Evolutionary conservation across 306 rosid species (phyloP), one percentile per base, ranked within the genome.

Genomic region (Heteromeles arbutifolia): DNA sequence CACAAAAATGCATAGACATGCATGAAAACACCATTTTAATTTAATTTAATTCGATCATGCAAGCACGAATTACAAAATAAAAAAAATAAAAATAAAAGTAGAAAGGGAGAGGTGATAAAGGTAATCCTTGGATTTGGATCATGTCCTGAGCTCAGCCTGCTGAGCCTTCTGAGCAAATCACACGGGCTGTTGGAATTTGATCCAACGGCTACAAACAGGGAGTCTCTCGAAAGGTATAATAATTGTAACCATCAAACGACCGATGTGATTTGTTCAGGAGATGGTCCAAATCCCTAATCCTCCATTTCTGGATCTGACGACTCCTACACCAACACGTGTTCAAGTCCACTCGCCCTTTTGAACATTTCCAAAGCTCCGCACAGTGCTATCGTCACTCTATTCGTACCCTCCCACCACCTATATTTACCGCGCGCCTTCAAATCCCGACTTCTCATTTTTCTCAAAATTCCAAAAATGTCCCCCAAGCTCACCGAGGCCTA

Each of bases 401-500:
- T 32, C 43, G 17, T 31, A 37, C 21, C 24, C 39, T 37, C 1
- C 26, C 50, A 26, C 39, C 50, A 41, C 25, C 73, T 77, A 81
- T 81, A 80, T 73, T 81, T 74, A 0, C 78, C 74, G 6, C 22
- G 13, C 18, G 26, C 74, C 77, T 79, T 81, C 65, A 71, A 84
- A 84, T 81, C 73, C 64, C 37, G 5, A 25, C 4, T 19, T 28
- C 52, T 45, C 58, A 21, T 7, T 44, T 71, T 29, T 12, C 70
- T 43, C 69, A 44, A 72, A 66, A 65, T 54, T 28, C 67, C 76
- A 1, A 39, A 11, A 34, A 87, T 90, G 94, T 50, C 90, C n/a
- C 78, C 90, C 18, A 77, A 86, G 77, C 87, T 92, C 39, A 74
- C 81, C 8, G 99, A 90, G 85, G 87, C 99, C 14, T 95, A 90